Base-by-base conservation (phyloP, 177 flowering plant genomes). In the Telopea speciosissima region DNA sequence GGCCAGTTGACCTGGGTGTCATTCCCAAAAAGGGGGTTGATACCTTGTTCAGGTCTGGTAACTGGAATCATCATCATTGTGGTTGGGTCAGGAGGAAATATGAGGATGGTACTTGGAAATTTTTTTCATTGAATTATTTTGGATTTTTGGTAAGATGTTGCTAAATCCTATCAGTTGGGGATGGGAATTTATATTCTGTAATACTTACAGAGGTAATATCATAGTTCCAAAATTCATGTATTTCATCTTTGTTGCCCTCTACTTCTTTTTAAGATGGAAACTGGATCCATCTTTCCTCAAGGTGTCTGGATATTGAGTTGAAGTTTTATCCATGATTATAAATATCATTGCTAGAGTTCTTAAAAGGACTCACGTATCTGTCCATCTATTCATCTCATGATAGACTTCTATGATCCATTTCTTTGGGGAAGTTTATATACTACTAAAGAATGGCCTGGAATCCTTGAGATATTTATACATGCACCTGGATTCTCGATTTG, bases 401-500 rank as follows among this genome's bases (percentile, higher is more conserved):
- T 12, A 45, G 14, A 1, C 17, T 45, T 45, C 54, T 45, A 45
- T 45, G 54, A 2, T 45, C 19, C 54, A 12, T 13, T 3, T 40
- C 25, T 45, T 33, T 5, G 40, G 40, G 40, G 40, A 33, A 33
- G 40, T 8, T 33, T 33, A 33, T 33, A 33, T 33, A 33, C 40
- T 33, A 33, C 40, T 66, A 25, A 9, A 1, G 40, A 13, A 56
- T 67, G 56, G 62, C 8, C 26, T 36, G n/a, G 33, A 5, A 54
- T n/a, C n/a, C 67, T 31, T 52, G 25, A 12, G 62, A 64, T 62
- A 11, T 31, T 45, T 22, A 40, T 26, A 10, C 40, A 33, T 40
- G 67, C 40, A 24, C 36, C 52, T 66, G 71, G 73, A 67, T 71
- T 61, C 66, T 65, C 64, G 64, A 33, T 24, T 66, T 72, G 64